These are phyloP conservation scores for Daldinia childiae DNA, from an alignment of 495 filamentous ascomycete species.

Conservation along the genomic window DNA sequence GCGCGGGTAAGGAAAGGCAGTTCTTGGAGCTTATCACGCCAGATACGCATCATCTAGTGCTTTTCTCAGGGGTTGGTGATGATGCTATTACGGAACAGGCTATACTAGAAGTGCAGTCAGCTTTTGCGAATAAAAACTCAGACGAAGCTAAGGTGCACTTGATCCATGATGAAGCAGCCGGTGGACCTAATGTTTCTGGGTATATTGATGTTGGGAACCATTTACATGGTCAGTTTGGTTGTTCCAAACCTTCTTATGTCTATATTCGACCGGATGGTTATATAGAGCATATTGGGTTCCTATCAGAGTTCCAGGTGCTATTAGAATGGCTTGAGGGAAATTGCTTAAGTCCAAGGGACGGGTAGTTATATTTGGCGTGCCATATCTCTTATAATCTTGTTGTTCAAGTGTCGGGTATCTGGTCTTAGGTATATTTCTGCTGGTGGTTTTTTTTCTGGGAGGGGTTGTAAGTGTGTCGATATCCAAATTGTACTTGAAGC, in stretches of 20 bases:
- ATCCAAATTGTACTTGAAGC: neutral
- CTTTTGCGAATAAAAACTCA: slow-evolving; percentile 6
- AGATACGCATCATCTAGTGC: slow-evolving; percentile 35
- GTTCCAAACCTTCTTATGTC: slow-evolving; percentile 47
- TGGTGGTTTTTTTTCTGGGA: too few relatives aligned
- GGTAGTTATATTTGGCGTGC: neutral
- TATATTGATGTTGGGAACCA: slow-evolving; percentile 45
- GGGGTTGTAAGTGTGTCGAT: too few relatives aligned
- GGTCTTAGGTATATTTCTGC: too few relatives aligned
- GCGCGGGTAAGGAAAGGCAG: slow-evolving; percentile 19
- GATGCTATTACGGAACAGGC: slow-evolving; percentile 17
- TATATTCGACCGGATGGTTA: slow-evolving; percentile 56
- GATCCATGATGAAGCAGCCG: slow-evolving; percentile 11
- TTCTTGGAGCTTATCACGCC: slow-evolving; percentile 37
- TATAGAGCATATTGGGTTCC: slow-evolving; percentile 50
- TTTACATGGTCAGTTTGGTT: slow-evolving; percentile 50
- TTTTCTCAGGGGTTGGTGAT: slow-evolving; percentile 39
- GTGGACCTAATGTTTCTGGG: neutral
- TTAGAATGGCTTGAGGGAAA: slow-evolving; percentile 26
- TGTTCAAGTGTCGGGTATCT: neutral
- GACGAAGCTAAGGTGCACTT: slow-evolving; percentile 30
- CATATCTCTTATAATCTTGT: neutral
- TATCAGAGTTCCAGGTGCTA: slow-evolving; percentile 45
- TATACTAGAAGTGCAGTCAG: slow-evolving; percentile 19
- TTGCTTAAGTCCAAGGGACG: neutral